Evolutionary conservation across 164 flowering plant species (phyloP), one percentile per base, ranked within the genome.

Genomic region (Dillenia suffruticosa): DNA sequence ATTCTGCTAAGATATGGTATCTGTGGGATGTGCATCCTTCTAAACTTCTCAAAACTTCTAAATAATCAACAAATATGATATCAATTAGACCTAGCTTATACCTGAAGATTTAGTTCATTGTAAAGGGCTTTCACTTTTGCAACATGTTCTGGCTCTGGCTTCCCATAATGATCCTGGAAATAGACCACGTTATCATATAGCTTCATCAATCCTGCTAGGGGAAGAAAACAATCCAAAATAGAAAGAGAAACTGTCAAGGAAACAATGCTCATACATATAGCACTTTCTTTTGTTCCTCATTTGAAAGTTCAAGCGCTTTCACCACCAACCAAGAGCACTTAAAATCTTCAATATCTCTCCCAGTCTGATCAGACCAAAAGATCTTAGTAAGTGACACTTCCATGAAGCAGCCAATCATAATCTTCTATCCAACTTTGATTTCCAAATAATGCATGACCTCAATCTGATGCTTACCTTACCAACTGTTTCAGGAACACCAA

Each of bases 271-370:
- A 74, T 80, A 94, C 99, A 66, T 71, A 15, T 74, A 94, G 66
- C 12, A 81, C 12, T 70, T 83, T 81, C 83, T 82, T 86, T 58
- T 94, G 96, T 49, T 85, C 87, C 58, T 84, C 91, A 43, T 77
- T 81, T 64, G 81, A 81, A 13, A 56, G 77, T 67, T 89, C 96
- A 58, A 94, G 68, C 49, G 99, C 99, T 78, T 91, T 88, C 53
- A 94, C 97, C n/a, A 86, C 96, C 82, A 94, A 64, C 99, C 99
- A 91, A 57, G 99, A 94, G 77, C 97, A 94, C 77, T 94, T 91
- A 62, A 81, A 94, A 76, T 94, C 99, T 77, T 94, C 97, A 63
- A 94, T 94, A 69, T 91, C 99, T 9, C 96, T 94, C 62, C 99
- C 99, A 65, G 89, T 89, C 99, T 94, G 82, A 73, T 48, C 40